A percentile compares a stretch with the other conserved stretches of the same genome.
These are phyloP conservation scores for Cicer bijugum DNA, from an alignment of 306 rosid species.

Conservation along the genomic window DNA sequence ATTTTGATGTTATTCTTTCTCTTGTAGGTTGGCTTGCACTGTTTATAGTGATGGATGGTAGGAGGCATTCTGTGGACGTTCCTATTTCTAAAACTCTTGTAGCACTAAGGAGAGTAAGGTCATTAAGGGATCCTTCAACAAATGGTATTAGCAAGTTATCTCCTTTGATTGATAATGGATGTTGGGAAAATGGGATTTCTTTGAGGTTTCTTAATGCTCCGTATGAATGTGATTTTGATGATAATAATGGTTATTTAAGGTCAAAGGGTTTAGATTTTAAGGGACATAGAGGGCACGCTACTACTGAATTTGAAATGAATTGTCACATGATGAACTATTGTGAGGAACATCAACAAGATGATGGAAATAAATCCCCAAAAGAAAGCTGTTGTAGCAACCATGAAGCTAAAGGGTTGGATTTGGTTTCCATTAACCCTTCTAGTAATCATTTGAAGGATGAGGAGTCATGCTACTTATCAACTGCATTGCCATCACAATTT, in stretches of 20 bases:
- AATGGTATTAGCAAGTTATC: constrained; percentile 68
- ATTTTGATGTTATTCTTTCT: constrained; percentile 22
- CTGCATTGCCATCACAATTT: constrained; percentile 43
- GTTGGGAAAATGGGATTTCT: constrained; percentile 79
- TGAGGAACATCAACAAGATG: constrained; percentile 47
- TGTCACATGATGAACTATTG: constrained; percentile 41
- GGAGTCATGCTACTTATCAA: constrained; percentile 47
- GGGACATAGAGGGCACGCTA: constrained; percentile 45
- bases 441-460: constrained; percentile 54
- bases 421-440: constrained; percentile 46
- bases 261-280: constrained; percentile 47
- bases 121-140: constrained; percentile 91
- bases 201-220: constrained; percentile 54
- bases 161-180: constrained; percentile 62
- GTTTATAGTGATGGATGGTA: constrained; percentile 63
- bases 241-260: constrained; percentile 42
- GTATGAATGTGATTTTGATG: constrained; percentile 52
- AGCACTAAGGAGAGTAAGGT: constrained; percentile 82
- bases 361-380: constrained; percentile 49
- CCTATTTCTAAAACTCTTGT: constrained; percentile 83
- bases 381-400: constrained; percentile 56
- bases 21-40: constrained; percentile 41
- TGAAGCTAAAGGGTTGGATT: constrained; percentile 51
- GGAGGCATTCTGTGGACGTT: constrained; percentile 88
- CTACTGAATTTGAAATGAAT: constrained; percentile 50